Base-by-base conservation (phyloP, 306 rosid genomes). In the Cicer yamashitae region DNA sequence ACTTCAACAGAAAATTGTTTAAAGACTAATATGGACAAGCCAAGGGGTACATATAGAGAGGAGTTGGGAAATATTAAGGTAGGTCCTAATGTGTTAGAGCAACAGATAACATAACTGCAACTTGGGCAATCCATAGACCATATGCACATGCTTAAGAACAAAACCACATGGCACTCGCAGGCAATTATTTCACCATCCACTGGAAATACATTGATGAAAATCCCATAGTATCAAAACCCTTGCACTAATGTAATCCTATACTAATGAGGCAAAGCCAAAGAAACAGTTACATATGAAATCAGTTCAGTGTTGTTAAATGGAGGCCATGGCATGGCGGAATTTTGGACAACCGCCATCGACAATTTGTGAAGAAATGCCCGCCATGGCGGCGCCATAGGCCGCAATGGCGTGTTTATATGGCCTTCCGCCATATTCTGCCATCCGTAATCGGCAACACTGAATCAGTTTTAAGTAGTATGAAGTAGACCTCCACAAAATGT, bases 101-200 rank as follows among this genome's bases (percentile, higher is more conserved):
- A 75, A 79, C 84, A 46, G 86, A 84, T 82, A 84, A 74, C 85
- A 86, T 52, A 64, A 75, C 79, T 77, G 82, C 83, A 59, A 73
- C 60, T 77, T 65, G 62, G 79, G 81, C 73, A 66, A 73, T 76
- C 73, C 80, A 50, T 30, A 73, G 79, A 81, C 83, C 86, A 86
- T 75, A 71, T 39, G 83, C 92, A 88, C 90, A 84, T 88, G 97
- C 77, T 76, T 66, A 65, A 52, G 75, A 85, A 75, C 89, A 88
- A 76, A 44, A 25, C 80, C 97, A 87, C 91, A 83, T 89, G 96
- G 59, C 67, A 61, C 40, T 69, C 75, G 20, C 83, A 82, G 78
- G 73, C 84, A 74, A 77, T 68, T 67, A 67, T 67, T 60, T 67
- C 82, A 73, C 46, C 59, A 20, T 66, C 74, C 39, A 67, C 77